Conservation (phyloP, 805 yeast genomes). For the Candida oleophila region DNA sequence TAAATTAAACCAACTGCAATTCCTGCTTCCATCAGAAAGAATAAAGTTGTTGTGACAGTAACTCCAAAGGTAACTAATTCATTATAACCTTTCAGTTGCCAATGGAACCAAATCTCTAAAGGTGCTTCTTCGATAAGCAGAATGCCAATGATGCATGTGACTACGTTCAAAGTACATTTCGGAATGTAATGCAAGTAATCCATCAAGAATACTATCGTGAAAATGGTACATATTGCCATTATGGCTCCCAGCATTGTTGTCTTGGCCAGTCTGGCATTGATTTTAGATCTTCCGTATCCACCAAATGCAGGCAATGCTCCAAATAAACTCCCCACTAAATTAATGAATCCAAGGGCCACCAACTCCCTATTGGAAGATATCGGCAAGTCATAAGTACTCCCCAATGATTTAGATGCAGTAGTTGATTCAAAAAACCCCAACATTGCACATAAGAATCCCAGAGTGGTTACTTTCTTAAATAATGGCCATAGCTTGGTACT, state of each 20-base stretch:
- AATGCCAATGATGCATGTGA: slow-evolving; percentile 71
- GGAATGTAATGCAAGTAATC: slow-evolving; percentile 73
- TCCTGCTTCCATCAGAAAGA: slow-evolving; percentile 81
- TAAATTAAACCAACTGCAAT: slow-evolving; percentile 83
- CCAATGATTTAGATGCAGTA: slow-evolving; percentile 85
- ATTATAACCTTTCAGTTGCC: slow-evolving; percentile 68
- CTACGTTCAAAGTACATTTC: slow-evolving; percentile 72
- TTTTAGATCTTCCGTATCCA: slow-evolving; percentile 90
- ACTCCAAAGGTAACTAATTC: slow-evolving; percentile 56
- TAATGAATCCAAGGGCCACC: slow-evolving; percentile 82
- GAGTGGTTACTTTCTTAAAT: slow-evolving; percentile 58
- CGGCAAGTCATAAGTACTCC: slow-evolving; percentile 66
- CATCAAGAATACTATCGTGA: slow-evolving; percentile 61
- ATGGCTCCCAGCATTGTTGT: slow-evolving; percentile 82
- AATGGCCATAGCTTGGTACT: slow-evolving; percentile 47
- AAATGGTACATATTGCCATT: slow-evolving; percentile 72
- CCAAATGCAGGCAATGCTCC: slow-evolving; percentile 89
- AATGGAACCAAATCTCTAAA: slow-evolving; percentile 69
- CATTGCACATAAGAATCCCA: slow-evolving; percentile 73
- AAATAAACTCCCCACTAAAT: slow-evolving; percentile 62
- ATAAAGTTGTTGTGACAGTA: slow-evolving; percentile 38
- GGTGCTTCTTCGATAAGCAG: slow-evolving; percentile 80
- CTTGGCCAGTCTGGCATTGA: slow-evolving; percentile 80
- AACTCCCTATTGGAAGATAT: slow-evolving; percentile 87
- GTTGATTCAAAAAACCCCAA: slow-evolving; percentile 92